Conservation (phyloP, 441 rosid genomes). For the Populus hybrid region DNA sequence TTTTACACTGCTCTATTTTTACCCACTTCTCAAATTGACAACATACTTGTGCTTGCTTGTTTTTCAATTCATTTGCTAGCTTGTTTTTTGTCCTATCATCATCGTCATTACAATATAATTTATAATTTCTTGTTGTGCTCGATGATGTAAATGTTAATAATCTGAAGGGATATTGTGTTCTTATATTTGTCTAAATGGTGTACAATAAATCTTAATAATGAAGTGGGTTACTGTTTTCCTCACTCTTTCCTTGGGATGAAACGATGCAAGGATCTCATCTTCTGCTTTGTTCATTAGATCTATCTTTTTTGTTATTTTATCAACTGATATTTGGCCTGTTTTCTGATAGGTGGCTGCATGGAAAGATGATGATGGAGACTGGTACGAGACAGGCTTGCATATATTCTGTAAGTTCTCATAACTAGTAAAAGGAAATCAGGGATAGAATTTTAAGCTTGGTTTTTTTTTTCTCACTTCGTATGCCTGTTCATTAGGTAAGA, state of each 20-base stretch:
- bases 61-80: neutral
- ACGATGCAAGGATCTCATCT: neutral
- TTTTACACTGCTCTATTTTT: conserved; percentile 18
- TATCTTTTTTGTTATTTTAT: neutral
- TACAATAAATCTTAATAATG: neutral
- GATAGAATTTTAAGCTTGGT: neutral
- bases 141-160: neutral
- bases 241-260: neutral
- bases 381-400: conserved; percentile 96
- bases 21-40: neutral
- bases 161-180: neutral
- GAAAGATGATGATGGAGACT: conserved; percentile 92
- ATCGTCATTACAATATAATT: neutral
- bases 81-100: neutral
- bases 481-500: no score
- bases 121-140: neutral
- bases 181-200: neutral
- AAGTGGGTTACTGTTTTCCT: neutral
- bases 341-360: conserved; percentile 79
- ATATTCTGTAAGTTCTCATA: conserved; percentile 74
- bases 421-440: no score
- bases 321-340: conserved; percentile 1
- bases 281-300: neutral
- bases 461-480: neutral
- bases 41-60: neutral